Evolutionary conservation across 2,329 filamentous ascomycete species (phyloP).

Genomic region (Trichoderma oligosporum): DNA sequence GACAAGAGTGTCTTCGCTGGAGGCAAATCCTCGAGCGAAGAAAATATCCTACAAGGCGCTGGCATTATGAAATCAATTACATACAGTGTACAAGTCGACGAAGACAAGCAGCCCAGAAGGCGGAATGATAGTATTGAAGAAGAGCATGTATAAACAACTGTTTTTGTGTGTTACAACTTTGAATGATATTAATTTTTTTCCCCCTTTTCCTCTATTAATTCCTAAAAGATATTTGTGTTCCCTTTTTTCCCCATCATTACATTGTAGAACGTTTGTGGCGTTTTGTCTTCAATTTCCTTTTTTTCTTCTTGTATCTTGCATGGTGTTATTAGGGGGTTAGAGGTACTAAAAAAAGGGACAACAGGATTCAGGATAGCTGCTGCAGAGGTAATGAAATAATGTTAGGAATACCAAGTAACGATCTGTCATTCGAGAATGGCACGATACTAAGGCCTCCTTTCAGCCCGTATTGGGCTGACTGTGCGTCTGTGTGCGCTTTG

Average conservation of each 20-base stretch:
- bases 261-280: not conserved
- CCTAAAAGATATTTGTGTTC: not conserved
- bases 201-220: not conserved
- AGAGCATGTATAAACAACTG: not conserved
- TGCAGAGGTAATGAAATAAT: not conserved
- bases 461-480: no score
- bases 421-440: not conserved
- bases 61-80: conserved; percentile 42
- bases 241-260: not conserved
- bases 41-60: conserved; percentile 37
- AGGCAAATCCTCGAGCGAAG: conserved; percentile 35
- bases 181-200: not conserved
- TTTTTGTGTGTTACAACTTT: not conserved
- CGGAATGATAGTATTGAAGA: conserved; percentile 9
- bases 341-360: not conserved
- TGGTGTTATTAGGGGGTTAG: not conserved
- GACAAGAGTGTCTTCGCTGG: conserved; percentile 16
- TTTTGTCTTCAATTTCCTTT: not conserved
- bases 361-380: not conserved
- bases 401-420: not conserved
- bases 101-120: conserved; percentile 21
- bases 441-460: no score
- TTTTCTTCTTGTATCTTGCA: not conserved
- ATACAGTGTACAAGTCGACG: conserved; percentile 39
- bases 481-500: not conserved